These are phyloP conservation scores for Blastomyces parvus DNA, from an alignment of 2,329 filamentous ascomycete species.

Conservation along the genomic window DNA sequence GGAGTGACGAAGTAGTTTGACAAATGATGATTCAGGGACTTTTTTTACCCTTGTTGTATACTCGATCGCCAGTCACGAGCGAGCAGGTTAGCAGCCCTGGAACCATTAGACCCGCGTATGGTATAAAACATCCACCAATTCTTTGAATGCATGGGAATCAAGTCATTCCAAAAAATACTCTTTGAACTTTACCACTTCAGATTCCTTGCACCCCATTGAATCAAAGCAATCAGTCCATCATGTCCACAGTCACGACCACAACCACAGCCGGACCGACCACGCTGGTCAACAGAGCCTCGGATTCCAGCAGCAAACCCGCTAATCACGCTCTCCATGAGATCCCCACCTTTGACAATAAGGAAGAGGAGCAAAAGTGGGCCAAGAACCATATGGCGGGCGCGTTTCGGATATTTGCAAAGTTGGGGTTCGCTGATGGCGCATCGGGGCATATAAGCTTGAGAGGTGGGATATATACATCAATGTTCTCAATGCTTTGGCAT, in stretches of 20 bases:
- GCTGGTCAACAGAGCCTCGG: background rate
- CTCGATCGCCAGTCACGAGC: background rate
- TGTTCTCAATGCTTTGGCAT: background rate
- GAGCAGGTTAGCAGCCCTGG: background rate
- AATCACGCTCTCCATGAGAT: conserved; percentile 11
- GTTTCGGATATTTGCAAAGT: conserved; percentile 41
- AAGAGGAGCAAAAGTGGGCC: conserved; percentile 26
- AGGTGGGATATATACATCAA: background rate
- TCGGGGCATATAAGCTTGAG: conserved; percentile 39
- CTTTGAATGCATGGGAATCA: background rate
- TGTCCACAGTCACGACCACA: background rate
- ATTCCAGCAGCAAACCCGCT: background rate
- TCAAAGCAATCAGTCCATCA: background rate
- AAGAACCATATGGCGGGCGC: conserved; percentile 38
- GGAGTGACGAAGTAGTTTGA: background rate
- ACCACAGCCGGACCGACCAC: background rate
- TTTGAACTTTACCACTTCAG: background rate
- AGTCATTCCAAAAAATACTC: too few species aligned
- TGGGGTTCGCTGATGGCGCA: conserved; percentile 39
- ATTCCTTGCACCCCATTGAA: background rate
- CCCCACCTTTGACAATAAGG: conserved; percentile 22
- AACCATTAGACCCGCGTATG: background rate
- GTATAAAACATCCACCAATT: background rate
- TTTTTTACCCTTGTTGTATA: background rate
- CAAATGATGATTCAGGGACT: background rate